Base-by-base conservation (phyloP, 345 rosid genomes). In the Raphanus sativus region DNA sequence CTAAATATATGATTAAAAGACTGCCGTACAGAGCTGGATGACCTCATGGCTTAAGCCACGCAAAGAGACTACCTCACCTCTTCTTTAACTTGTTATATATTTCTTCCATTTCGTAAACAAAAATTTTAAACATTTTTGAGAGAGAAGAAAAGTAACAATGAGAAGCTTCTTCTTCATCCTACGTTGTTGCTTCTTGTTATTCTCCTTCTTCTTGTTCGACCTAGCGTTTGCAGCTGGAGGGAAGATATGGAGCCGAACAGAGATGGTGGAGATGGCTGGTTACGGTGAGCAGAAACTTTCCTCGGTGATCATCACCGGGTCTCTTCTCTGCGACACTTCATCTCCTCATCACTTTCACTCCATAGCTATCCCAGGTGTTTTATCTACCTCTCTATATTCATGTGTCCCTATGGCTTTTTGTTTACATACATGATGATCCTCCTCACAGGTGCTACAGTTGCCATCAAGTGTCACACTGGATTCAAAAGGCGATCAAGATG, bases 221-320 rank as follows among this genome's bases (percentile, higher is more conserved):
- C 45, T 79, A 78, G 65, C 81, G 40, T 80, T 85, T 84, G 75
- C 86, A 88, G 36, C 59, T 72, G 4, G 7, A 13, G 33, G 68
- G 6, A 66, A 54, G n/a, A 60, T 61, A 60, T 76, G 83, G 83
- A 80, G 60, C 70, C 71, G 76, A 70, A 28, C 32, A 8, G 83
- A 80, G 40, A 80, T 80, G 80, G 77, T 75, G 30, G 80, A 75
- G 56, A 58, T 80, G 59, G 80, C 76, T 33, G 80, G 80, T 61
- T 80, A 80, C 11, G 83, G 83, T 9, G 83, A 80, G 24, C 76
- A 80, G 40, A 80, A 76, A 76, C 77, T 80, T 21, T 80, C 80
- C 29, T 75, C 77, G 0, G 77, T 81, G 8, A 13, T 80, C 45
- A 71, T 81, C 67, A 81, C 74, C 4, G 83, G 83, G 10, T 75